phyloP scores from a whole-genome alignment of 495 filamentous ascomycete species.

The Tuber indicum region DNA sequence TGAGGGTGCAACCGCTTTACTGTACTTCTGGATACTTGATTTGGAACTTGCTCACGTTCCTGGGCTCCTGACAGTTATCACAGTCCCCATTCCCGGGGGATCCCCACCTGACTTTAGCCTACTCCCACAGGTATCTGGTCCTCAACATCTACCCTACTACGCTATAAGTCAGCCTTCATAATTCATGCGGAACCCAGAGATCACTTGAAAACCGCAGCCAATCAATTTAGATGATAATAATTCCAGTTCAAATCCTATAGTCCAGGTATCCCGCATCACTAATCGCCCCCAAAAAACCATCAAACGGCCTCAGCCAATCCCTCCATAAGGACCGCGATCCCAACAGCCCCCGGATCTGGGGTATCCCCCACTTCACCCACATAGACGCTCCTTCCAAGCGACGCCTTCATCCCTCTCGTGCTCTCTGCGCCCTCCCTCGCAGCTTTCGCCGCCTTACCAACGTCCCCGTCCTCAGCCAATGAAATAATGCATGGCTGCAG shows the following conservation, averaged over 20 bases:
- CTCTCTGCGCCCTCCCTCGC: constrained; percentile 68
- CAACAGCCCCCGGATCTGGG: constrained; percentile 82
- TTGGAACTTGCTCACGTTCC: neutral
- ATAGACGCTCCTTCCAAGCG: constrained; percentile 82
- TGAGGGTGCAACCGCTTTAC: too few relatives aligned
- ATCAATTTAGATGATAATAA: neutral
- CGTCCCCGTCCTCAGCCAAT: constrained; percentile 54
- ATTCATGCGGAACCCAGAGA: neutral
- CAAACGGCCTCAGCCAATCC: constrained; percentile 57
- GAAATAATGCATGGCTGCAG: constrained; percentile 77
- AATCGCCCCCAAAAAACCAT: neutral
- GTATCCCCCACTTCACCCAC: constrained; percentile 78
- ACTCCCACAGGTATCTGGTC: neutral
- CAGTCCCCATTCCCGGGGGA: neutral
- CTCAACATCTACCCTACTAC: neutral
- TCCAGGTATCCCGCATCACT: neutral
- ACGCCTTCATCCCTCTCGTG: constrained; percentile 87
- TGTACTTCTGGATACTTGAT: too few relatives aligned
- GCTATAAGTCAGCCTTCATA: neutral
- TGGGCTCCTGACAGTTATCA: neutral
- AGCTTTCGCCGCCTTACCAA: constrained; percentile 65
- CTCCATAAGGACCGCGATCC: constrained; percentile 74
- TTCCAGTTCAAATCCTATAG: neutral
- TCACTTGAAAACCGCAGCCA: neutral
- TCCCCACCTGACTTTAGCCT: neutral